Base-by-base conservation (phyloP, 805 yeast species). In the Metschnikowia baotianmanensis region DNA sequence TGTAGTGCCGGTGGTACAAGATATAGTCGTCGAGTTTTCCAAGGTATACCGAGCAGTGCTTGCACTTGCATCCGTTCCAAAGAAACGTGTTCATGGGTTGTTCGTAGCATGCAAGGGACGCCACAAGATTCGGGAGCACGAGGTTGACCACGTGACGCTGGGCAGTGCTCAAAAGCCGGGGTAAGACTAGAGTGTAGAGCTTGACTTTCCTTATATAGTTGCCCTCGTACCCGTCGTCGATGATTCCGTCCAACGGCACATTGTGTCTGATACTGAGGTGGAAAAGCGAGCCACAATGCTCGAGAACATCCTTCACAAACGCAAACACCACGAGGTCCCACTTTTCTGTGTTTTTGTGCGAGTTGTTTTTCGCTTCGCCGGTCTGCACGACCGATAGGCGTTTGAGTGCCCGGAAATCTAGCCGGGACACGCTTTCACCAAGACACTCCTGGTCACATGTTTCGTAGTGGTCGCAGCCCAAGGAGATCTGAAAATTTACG, bases 51-150 rank as follows among this genome's bases (percentile, higher is more conserved):
- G 63, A 62, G 52, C 95, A 85, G 47, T 71, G 76, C 1, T 49
- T 45, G 55, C 95, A 85, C 27, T 71, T 72, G 57, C 91, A 84
- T 0, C 91, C 91, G 55, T 83, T 84, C 90, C 91, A 85, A 18
- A 85, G 58, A 36, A 85, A 48, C 46, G 82, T 84, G 33, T 86
- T 83, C 55, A 80, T 78, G 6, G 82, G 57, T 41, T 81, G 82
- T 48, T 85, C 95, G 56, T 83, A 85, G 46, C 86, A 77, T 0
- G 87, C 67, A 16, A 82, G 62, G 0, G 80, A 63, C 42, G 80
- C 78, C 47, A 85, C 57, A 39, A 82, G 67, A 4, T 78, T 77
- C 2, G 90, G 88, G 0, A 80, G 69, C 4, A 76, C 61, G 11
- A 85, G 55, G 1, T 66, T 65, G 34, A 73, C 61, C 31, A 78